phyloP scores from a whole-genome alignment of 2,329 filamentous ascomycete genomes.

The Phaeosphaeriaceae sp. region DNA sequence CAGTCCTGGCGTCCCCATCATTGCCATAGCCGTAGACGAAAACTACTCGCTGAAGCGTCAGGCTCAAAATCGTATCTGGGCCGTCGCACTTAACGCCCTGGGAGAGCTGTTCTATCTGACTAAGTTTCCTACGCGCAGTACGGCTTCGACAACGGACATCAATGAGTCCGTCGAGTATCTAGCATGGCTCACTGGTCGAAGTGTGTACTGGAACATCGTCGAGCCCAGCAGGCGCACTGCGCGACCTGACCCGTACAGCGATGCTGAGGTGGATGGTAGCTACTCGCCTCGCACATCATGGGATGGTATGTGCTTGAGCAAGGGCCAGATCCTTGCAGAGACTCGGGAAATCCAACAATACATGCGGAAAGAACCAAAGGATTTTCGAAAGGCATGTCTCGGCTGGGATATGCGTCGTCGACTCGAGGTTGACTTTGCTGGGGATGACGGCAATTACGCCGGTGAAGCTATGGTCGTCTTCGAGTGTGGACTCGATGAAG shows the following conservation, averaged over 20 bases:
- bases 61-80: conserved; percentile 78
- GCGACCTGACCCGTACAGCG: conserved; percentile 74
- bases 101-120: conserved; percentile 89
- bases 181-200: conserved; percentile 82
- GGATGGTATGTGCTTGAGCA: conserved; percentile 72
- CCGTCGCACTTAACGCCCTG: conserved; percentile 90
- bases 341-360: conserved; percentile 83
- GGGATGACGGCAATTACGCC: conserved; percentile 75
- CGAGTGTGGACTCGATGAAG: conserved; percentile 72
- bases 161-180: conserved; percentile 66
- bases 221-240: conserved; percentile 78
- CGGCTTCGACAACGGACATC: conserved; percentile 54
- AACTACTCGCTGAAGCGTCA: conserved; percentile 76
- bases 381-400: conserved; percentile 79
- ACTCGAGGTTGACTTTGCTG: conserved; percentile 88
- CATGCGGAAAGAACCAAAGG: conserved; percentile 72
- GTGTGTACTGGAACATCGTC: conserved; percentile 80
- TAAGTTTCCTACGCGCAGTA: conserved; percentile 67
- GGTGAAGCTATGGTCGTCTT: conserved; percentile 82
- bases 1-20: conserved; percentile 90
- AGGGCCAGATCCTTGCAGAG: conserved; percentile 75
- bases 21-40: conserved; percentile 84
- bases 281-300: conserved; percentile 84
- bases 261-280: conserved; percentile 68
- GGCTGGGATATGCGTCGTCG: conserved; percentile 92